Percentiles rank a stretch among this genome's conserved stretches.
Conservation (phyloP, 2,329 filamentous ascomycete genomes). For the Pseudopyricularia javanii region DNA sequence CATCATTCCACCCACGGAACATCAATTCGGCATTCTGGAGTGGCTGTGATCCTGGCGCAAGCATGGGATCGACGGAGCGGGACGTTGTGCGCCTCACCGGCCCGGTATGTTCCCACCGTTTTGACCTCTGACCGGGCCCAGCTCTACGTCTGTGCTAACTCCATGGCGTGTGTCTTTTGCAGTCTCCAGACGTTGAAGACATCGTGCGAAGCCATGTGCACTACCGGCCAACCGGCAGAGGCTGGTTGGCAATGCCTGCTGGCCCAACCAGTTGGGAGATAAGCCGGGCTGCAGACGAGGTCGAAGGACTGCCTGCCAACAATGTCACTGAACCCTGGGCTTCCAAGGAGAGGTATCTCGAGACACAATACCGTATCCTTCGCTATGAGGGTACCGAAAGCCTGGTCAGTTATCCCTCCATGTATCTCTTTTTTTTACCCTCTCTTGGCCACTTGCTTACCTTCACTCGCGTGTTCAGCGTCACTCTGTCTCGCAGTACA, state of each 20-base stretch:
- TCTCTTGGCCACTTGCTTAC: background rate
- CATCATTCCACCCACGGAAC: background rate
- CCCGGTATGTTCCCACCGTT: background rate
- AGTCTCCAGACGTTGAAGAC: background rate
- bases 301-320: constrained; percentile 33
- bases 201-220: constrained; percentile 3
- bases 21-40: background rate
- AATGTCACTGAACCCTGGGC: constrained; percentile 42
- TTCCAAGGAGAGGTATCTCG: constrained; percentile 53
- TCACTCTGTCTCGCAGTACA: constrained; percentile 48
- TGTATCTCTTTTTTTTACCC: background rate
- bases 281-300: constrained; percentile 16
- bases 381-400: constrained; percentile 62
- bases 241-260: constrained; percentile 29
- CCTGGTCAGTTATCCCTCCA: constrained; percentile 21
- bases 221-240: background rate
- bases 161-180: background rate
- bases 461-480: constrained; percentile 21
- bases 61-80: background rate
- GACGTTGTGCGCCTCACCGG: background rate
- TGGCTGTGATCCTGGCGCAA: background rate
- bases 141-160: background rate
- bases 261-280: constrained; percentile 43
- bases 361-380: constrained; percentile 62
- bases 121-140: background rate